Evolutionary conservation across 1,284 basidiomycete species (phyloP).

Genomic region (Leccinum subrobustum): DNA sequence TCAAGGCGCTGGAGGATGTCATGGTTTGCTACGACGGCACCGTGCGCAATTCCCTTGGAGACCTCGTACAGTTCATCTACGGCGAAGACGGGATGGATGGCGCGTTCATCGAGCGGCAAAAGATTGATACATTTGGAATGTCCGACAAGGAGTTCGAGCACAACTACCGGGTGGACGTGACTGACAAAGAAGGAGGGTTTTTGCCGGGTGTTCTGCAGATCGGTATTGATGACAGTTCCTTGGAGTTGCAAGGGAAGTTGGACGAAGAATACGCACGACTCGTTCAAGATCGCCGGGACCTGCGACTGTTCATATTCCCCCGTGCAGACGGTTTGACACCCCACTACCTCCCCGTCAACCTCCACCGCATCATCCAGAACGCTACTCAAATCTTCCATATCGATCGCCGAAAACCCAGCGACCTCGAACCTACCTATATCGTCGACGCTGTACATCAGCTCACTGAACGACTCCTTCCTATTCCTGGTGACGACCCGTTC

Average conservation of each 20-base stretch:
- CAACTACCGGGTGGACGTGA: conserved; percentile 92
- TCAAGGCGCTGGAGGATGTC: conserved; percentile 97
- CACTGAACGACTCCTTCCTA: conserved; percentile 72
- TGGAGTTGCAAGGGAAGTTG: conserved; percentile 86
- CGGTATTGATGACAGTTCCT: conserved; percentile 90
- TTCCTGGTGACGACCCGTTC: conserved; percentile 82
- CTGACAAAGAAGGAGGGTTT: conserved; percentile 77
- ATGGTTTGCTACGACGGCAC: conserved; percentile 98
- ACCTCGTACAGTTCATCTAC: conserved; percentile 95
- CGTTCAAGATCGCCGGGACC: conserved; percentile 68
- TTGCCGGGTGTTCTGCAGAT: conserved; percentile 82
- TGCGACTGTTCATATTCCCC: conserved; percentile 87
- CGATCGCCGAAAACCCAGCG: conserved; percentile 89
- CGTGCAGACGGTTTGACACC: conserved; percentile 70
- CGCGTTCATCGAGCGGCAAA: conserved; percentile 95
- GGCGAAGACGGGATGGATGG: conserved; percentile 99
- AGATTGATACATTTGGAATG: conserved; percentile 85
- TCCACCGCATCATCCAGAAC: conserved; percentile 93
- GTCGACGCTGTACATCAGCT: conserved; percentile 78
- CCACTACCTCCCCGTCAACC: conserved; percentile 89
- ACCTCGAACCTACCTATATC: conserved; percentile 88
- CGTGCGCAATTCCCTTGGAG: conserved; percentile 93
- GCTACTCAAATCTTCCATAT: conserved; percentile 98
- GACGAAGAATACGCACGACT: conserved; percentile 89
- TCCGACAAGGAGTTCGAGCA: conserved; percentile 86